Percentiles rank a stretch among this genome's conserved stretches.
Evolutionary conservation across 2,329 filamentous ascomycete species (phyloP).

Genomic region (Botrytis hyacinthi): DNA sequence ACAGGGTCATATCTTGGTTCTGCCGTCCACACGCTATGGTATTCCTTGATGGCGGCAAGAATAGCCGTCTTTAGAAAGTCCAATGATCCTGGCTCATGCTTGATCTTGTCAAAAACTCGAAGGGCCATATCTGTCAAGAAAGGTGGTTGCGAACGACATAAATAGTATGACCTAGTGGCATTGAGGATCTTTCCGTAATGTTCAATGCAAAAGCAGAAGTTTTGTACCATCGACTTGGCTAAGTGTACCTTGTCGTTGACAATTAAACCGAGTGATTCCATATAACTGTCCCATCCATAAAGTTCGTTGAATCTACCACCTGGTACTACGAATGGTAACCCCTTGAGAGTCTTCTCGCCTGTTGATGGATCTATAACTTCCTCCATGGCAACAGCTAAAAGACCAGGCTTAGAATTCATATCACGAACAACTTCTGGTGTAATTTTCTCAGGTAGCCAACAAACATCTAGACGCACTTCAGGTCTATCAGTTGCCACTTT

Average conservation of each 20-base stretch:
- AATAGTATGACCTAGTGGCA: constrained; percentile 93
- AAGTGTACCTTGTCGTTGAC: constrained; percentile 82
- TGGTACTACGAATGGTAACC: constrained; percentile 93
- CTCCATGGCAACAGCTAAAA: constrained; percentile 88
- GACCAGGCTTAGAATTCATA: constrained; percentile 82
- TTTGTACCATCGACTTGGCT: constrained; percentile 89
- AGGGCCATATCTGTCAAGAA: constrained; percentile 98
- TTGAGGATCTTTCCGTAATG: constrained; percentile 99
- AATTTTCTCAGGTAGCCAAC: constrained; percentile 71
- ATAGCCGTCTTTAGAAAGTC: constrained; percentile 81
- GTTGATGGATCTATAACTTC: constrained; percentile 65
- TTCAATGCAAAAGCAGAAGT: constrained; percentile 97
- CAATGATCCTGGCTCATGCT: constrained; percentile 61
- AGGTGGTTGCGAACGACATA: constrained; percentile 89
- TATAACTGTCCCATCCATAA: constrained; percentile 99
- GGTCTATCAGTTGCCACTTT: constrained; percentile 75
- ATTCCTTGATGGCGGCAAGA: constrained; percentile 86
- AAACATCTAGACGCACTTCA: constrained; percentile 83
- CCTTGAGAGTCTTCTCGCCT: constrained; percentile 68
- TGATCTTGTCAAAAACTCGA: constrained; percentile 89
- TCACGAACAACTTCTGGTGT: constrained; percentile 78
- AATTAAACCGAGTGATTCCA: constrained; percentile 88
- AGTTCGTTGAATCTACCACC: constrained; percentile 97
- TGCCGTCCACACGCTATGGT: constrained; percentile 38
- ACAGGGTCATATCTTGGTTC: constrained; percentile 48